phyloP scores from a whole-genome alignment of 805 yeast genomes.

The Starmera dryadoides region DNA sequence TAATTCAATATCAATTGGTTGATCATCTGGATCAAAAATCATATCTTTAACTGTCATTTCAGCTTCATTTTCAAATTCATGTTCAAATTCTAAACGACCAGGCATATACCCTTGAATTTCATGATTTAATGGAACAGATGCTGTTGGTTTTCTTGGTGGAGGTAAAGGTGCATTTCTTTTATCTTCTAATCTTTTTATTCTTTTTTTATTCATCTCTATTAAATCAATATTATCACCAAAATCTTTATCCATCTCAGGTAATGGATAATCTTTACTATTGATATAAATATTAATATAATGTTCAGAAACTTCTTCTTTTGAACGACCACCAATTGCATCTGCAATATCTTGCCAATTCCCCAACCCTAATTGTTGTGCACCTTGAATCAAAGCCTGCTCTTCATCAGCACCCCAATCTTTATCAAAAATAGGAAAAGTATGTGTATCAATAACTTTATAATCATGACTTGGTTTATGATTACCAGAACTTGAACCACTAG shows the following conservation, averaged over 20 bases:
- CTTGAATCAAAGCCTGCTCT: slow-evolving; percentile 81
- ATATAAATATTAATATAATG: slow-evolving; percentile 76
- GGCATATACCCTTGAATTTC: slow-evolving; percentile 99
- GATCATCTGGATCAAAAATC: slow-evolving; percentile 92
- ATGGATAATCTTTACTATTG: slow-evolving; percentile 67
- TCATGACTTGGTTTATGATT: slow-evolving; percentile 93
- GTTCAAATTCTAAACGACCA: slow-evolving; percentile 93
- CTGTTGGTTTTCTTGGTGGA: slow-evolving; percentile 81
- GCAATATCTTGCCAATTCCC: slow-evolving; percentile 99
- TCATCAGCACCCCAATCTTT: slow-evolving; percentile 99
- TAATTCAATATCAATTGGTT: slow-evolving; percentile 79
- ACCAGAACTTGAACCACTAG: slow-evolving; percentile 72
- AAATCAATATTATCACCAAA: slow-evolving; percentile 54
- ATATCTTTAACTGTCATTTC: slow-evolving; percentile 91
- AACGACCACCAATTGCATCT: slow-evolving; percentile 88
- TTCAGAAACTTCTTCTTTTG: slow-evolving; percentile 82
- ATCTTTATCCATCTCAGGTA: slow-evolving; percentile 76
- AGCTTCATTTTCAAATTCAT: slow-evolving; percentile 95
- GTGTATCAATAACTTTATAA: slow-evolving; percentile 87
- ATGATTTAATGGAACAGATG: slow-evolving; percentile 93
- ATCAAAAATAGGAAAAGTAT: slow-evolving; percentile 86
- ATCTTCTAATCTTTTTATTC: slow-evolving; percentile 67
- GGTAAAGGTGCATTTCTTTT: slow-evolving; percentile 71
- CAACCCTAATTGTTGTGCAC: slow-evolving; percentile 83
- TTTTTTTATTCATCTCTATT: slow-evolving; percentile 55